A percentile compares a stretch with the other conserved stretches of the same genome.
These are phyloP conservation scores for Pestalotiopsis sp. DNA, from an alignment of 2,329 filamentous ascomycete species.

Conservation along the genomic window DNA sequence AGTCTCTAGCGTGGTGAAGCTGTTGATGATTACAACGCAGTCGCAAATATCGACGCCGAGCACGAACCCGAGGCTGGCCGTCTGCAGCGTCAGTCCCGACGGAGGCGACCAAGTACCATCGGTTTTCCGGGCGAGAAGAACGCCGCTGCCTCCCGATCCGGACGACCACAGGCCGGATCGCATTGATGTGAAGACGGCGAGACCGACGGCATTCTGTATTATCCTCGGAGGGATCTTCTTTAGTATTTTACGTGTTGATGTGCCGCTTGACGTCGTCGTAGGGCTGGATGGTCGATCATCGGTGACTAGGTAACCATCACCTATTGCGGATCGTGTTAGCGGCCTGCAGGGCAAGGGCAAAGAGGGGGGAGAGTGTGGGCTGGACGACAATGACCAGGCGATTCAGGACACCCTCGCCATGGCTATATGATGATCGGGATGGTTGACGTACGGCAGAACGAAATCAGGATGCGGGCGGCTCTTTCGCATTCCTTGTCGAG, in stretches of 20 bases:
- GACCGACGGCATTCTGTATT: conserved; percentile 84
- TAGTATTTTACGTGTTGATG: conserved; percentile 54
- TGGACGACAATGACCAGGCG: background rate
- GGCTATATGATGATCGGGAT: too few species aligned
- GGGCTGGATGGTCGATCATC: conserved; percentile 37
- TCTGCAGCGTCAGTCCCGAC: conserved; percentile 88
- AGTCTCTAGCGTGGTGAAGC: conserved; percentile 78
- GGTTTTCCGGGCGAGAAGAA: conserved; percentile 80
- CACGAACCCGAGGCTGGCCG: conserved; percentile 84
- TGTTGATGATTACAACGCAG: conserved; percentile 91
- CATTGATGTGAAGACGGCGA: conserved; percentile 96
- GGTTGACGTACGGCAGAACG: conserved; percentile 75
- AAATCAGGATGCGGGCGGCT: conserved; percentile 84
- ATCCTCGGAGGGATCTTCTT: conserved; percentile 88
- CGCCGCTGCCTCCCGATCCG: conserved; percentile 86
- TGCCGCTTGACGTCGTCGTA: conserved; percentile 42
- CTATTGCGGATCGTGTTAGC: conserved; percentile 33
- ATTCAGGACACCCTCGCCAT: background rate
- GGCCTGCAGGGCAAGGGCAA: background rate
- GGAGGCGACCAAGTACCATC: conserved; percentile 92
- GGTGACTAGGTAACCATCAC: conserved; percentile 58
- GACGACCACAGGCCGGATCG: conserved; percentile 90
- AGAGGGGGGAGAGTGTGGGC: background rate
- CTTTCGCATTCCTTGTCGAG: conserved; percentile 91
- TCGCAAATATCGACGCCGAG: conserved; percentile 95